Evolutionary conservation across 2,329 filamentous ascomycete genomes (phyloP), one percentile per base, ranked within the genome.

Genomic region (Plenodomus biglobosus): DNA sequence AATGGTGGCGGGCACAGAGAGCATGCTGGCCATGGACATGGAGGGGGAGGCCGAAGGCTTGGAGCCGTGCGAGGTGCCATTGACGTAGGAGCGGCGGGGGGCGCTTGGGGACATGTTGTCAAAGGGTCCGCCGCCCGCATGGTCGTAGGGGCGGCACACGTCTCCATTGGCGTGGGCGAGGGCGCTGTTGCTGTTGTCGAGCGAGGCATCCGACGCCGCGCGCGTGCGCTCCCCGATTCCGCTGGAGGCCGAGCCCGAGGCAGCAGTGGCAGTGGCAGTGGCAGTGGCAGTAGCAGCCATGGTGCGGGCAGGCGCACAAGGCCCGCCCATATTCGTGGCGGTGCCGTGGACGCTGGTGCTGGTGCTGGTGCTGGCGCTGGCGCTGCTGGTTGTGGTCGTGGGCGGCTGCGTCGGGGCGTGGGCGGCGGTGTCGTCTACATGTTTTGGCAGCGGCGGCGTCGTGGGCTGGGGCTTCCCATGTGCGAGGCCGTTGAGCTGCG

Each of bases 1-100:
- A 63, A 97, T 92, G 46, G 91, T 96, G 60, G 89, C 83, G 55
- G 88, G 87, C 57, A 95, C 79, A 62, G 88, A 85, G 59, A 95
- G 75, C 40, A 88, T 84, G 45, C 85, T 78, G 68, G 54, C 50
- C 27, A 32, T 32, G 27, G 18, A 20, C 60, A 87, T 84, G 60
- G 88, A 86, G 45, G 87, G 84, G 60, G 88, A 86, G 45, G 80
- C 78, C 61, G 86, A 83, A 72, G 86, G 86, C 68, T 83, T 80
- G 58, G 81, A 49, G 49, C 59, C 81, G 27, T 32, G 27, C 6
- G 13, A 10, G 27, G 6, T 11, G 69, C 86, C 87, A 64, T 87
- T 83, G 48, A 59, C 66, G 49, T 48, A 66, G 88, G 85, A 75
- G 87, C 86, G 57, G 81, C 83, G 60, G 84, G 83, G 68, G 18